A percentile compares a stretch with the other conserved stretches of the same genome.
Conservation (phyloP, 805 yeast species). For the Nadsonia fulvescens region DNA sequence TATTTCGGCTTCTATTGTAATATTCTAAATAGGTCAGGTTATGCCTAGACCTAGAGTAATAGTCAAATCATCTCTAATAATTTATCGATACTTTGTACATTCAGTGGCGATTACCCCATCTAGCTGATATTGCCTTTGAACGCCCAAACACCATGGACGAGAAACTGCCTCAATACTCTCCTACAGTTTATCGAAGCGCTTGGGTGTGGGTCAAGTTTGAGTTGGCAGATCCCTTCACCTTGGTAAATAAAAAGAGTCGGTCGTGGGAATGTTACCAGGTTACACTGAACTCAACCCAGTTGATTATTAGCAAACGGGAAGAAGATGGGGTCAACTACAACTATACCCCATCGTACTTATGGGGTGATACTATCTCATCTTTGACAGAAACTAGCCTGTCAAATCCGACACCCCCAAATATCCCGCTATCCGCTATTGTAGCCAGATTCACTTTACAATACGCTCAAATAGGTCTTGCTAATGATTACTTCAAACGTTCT, state of each 20-base stretch:
- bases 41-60: too few species aligned
- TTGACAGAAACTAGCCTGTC: constrained; percentile 1
- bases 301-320: constrained; percentile 3
- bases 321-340: too few species aligned
- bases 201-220: constrained; percentile 4
- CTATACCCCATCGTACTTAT: too few species aligned
- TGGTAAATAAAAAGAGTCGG: constrained; percentile 1
- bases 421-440: constrained; percentile 10
- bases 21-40: too few species aligned
- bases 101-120: too few species aligned
- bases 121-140: too few species aligned
- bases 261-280: constrained; percentile 3
- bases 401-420: constrained; percentile 3
- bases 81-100: too few species aligned
- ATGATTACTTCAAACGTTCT: constrained; percentile 58
- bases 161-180: constrained; percentile 4
- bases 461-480: constrained; percentile 69
- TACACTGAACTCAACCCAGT: constrained; percentile 5
- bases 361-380: constrained; percentile 1
- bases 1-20: too few species aligned
- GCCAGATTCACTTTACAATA: constrained; percentile 67
- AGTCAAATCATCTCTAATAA: too few species aligned
- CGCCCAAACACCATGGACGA: constrained; percentile 4
- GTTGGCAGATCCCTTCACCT: constrained; percentile 4
- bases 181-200: constrained; percentile 2